Conservation (phyloP, 2,329 filamentous ascomycete species). For the Xylaria sp. region DNA sequence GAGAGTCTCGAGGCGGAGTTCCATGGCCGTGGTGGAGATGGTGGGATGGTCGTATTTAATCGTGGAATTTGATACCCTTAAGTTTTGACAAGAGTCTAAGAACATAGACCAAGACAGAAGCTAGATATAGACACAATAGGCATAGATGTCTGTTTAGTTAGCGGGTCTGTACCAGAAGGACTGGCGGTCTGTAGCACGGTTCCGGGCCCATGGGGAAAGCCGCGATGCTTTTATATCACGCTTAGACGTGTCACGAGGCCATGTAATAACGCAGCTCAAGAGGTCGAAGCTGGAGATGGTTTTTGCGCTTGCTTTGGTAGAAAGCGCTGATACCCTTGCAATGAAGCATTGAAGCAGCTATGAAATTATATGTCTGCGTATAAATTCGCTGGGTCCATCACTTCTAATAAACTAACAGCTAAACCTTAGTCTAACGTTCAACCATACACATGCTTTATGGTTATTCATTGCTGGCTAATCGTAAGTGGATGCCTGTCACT, state of each 20-base stretch:
- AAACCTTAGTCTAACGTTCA: too few relatives aligned
- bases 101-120: background rate
- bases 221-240: constrained; percentile 3
- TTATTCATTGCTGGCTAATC: background rate
- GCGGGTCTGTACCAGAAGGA: background rate
- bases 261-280: background rate
- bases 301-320: constrained; percentile 2
- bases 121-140: constrained; percentile 14
- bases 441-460: too few relatives aligned
- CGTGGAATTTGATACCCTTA: constrained; percentile 75
- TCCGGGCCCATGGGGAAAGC: background rate
- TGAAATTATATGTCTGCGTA: too few relatives aligned
- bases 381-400: too few relatives aligned
- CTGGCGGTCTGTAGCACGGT: background rate
- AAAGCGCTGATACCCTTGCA: constrained; percentile 7
- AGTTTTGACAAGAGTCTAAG: background rate
- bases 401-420: background rate
- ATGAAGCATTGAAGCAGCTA: too few relatives aligned
- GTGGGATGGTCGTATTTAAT: constrained; percentile 94
- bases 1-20: constrained; percentile 86
- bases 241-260: background rate
- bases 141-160: background rate
- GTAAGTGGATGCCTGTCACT: background rate
- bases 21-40: constrained; percentile 79
- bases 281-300: background rate